Percentiles rank a stretch among this genome's conserved stretches.
These are phyloP conservation scores for Rhizophagus sp. DNA, from an alignment of 192 early-diverging fungal genomes.

Conservation along the genomic window DNA sequence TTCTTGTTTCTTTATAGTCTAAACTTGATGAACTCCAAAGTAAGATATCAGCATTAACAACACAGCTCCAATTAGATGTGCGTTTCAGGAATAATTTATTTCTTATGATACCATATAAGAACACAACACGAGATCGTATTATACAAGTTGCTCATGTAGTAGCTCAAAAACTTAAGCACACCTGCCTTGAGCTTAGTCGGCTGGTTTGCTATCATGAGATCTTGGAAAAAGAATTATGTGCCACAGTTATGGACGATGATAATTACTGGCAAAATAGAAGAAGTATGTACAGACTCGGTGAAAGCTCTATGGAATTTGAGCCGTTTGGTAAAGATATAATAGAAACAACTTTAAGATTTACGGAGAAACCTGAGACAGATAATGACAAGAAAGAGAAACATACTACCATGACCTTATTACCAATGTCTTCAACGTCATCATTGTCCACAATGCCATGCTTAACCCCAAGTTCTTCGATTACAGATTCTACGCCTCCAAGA, in stretches of 20 bases:
- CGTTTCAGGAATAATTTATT: constrained; percentile 66
- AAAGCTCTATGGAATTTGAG: not conserved
- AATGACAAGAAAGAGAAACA: not conserved
- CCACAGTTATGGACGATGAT: constrained; percentile 29
- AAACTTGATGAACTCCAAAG: constrained; percentile 23
- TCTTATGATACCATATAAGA: constrained; percentile 66
- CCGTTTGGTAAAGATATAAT: not conserved
- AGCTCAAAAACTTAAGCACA: constrained; percentile 53
- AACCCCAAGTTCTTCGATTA: not conserved
- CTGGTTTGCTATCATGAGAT: constrained; percentile 74
- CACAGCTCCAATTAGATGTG: constrained; percentile 52
- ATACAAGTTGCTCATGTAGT: constrained; percentile 57
- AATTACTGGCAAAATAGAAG: constrained; percentile 26
- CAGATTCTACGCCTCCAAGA: not conserved
- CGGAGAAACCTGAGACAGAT: not conserved
- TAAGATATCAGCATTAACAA: constrained; percentile 22
- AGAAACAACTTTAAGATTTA: not conserved
- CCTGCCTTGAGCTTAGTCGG: constrained; percentile 61
- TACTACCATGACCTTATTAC: not conserved
- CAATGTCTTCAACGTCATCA: constrained; percentile 7
- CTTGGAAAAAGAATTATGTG: constrained; percentile 49
- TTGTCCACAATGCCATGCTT: not conserved
- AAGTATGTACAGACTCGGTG: constrained; percentile 18
- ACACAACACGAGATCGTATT: constrained; percentile 63
- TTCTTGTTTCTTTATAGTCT: constrained; percentile 6